Evolutionary conservation across 768 basidiomycete genomes (phyloP).

Genomic region (Hericium erinaceus): DNA sequence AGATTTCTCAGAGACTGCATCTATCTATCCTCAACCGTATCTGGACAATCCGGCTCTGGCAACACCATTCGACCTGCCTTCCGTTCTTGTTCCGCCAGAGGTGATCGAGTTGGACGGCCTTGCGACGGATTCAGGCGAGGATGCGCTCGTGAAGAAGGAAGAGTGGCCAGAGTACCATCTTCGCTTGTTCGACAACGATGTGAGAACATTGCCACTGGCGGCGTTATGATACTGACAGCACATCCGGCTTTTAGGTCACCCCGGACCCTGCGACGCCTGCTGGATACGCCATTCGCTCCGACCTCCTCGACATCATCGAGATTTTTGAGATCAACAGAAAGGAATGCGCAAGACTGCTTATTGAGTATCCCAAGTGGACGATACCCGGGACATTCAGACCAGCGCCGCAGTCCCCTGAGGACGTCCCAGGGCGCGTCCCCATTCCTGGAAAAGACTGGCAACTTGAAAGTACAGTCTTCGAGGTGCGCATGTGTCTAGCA

Average conservation of each 20-base stretch:
- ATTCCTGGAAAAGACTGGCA: constrained; percentile 66
- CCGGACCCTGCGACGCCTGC: constrained; percentile 64
- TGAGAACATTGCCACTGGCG: constrained; percentile 16
- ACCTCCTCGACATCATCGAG: constrained; percentile 68
- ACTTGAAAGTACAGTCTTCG: constrained; percentile 80
- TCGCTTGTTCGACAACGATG: constrained; percentile 54
- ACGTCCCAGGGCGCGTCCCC: constrained; percentile 35
- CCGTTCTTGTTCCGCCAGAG: constrained; percentile 81
- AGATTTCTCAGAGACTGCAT: constrained; percentile 48
- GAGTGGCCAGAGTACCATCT: constrained; percentile 74
- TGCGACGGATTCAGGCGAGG: constrained; percentile 59
- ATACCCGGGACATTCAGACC: constrained; percentile 78
- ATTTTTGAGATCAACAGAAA: constrained; percentile 96
- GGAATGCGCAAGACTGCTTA: constrained; percentile 80
- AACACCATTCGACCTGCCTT: constrained; percentile 58
- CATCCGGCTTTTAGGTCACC: constrained; percentile 43
- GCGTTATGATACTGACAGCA: not conserved
- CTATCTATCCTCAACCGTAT: constrained; percentile 61
- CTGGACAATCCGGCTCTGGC: constrained; percentile 34
- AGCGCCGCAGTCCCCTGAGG: constrained; percentile 49
- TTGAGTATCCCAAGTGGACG: constrained; percentile 83
- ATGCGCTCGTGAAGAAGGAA: constrained; percentile 66
- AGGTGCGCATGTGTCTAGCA: constrained; percentile 36
- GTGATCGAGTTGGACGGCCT: constrained; percentile 72
- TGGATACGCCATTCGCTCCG: constrained; percentile 73